Evolutionary conservation across 1,284 basidiomycete genomes (phyloP), one percentile per base, ranked within the genome.

Genomic region (Coriolopsis trogii): DNA sequence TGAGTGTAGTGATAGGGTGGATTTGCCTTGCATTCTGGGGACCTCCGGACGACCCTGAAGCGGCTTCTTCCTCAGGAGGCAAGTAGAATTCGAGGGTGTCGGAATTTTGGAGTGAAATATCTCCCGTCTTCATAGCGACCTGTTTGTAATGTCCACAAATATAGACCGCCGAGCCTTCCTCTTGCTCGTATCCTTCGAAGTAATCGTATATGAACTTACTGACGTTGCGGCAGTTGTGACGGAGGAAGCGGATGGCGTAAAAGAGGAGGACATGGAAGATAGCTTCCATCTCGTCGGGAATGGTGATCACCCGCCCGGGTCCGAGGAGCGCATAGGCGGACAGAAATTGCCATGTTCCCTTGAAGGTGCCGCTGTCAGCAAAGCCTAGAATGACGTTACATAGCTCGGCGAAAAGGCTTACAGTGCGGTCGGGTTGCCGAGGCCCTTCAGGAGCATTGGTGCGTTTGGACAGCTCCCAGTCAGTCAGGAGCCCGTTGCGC

Each of bases 321-420:
- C 48, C 12, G 29, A 36, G 7, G 4, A 53, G 51, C 0, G 29
- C 20, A 13, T 33, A 18, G 7, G 30, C 49, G 1, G 55, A 57
- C 41, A 53, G 24, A 46, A 53, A 57, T 29, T 57, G 41, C 55
- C 51, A 53, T 3, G 55, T 57, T 2, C 55, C 55, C 55, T 57
- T 6, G 7, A n/a, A 23, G n/a, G 23, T n/a, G 20, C n/a, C 6
- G 8, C 7, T 15, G 39, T 29, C 23, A 7, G 6, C 28, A 10
- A 31, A 43, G 1, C 42, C 8, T 0, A 6, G 23, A 20, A 23
- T 23, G 8, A n/a, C n/a, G n/a, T n/a, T n/a, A n/a, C n/a, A n/a
- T n/a, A n/a, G n/a, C n/a, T n/a, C n/a, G n/a, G 5, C 8, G 3
- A 10, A 20, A 39, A 8, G 3, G 36, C 50, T 25, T 6, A 56